A percentile compares a stretch with the other conserved stretches of the same genome.
phyloP scores from a whole-genome alignment of 352 stramenopile genomes.

The Phytophthora aleatoria region DNA sequence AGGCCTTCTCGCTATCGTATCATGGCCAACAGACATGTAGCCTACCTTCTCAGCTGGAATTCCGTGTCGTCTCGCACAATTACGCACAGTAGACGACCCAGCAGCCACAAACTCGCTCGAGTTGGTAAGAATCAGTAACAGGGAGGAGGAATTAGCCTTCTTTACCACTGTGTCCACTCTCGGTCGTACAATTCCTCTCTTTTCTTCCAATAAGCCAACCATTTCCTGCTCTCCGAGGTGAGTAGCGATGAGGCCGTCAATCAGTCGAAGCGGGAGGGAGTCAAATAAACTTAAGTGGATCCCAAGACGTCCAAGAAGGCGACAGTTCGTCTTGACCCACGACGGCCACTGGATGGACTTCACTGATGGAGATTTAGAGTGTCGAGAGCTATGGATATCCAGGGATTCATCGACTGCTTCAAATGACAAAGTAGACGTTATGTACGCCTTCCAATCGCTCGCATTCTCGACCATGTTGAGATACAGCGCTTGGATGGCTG shows the following conservation, averaged over 20 bases:
- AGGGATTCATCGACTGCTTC: neutral
- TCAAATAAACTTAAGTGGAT: conserved; percentile 42
- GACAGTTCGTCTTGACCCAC: conserved; percentile 32
- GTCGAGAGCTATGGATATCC: neutral
- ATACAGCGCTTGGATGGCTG: conserved; percentile 21
- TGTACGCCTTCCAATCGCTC: conserved; percentile 35
- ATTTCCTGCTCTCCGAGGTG: conserved; percentile 31
- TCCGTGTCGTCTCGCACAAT: conserved; percentile 20
- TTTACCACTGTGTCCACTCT: conserved; percentile 20
- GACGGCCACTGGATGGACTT: conserved; percentile 23
- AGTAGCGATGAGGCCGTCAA: conserved; percentile 34
- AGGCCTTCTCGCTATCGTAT: neutral
- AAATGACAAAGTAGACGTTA: conserved; percentile 13
- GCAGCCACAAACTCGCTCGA: conserved; percentile 13
- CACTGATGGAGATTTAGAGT: neutral
- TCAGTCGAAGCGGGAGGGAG: conserved; percentile 15
- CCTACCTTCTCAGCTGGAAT: conserved; percentile 22
- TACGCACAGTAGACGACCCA: conserved; percentile 20
- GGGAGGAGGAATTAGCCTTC: conserved; percentile 12
- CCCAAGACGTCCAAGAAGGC: conserved; percentile 35
- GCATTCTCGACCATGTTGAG: conserved; percentile 38
- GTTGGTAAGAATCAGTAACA: conserved; percentile 31
- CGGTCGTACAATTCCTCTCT: conserved; percentile 13
- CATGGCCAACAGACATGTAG: conserved; percentile 16
- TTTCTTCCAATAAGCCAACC: conserved; percentile 8